Evolutionary conservation across 768 basidiomycete species (phyloP), one percentile per base, ranked within the genome.

Genomic region (Trametes gibbosa): DNA sequence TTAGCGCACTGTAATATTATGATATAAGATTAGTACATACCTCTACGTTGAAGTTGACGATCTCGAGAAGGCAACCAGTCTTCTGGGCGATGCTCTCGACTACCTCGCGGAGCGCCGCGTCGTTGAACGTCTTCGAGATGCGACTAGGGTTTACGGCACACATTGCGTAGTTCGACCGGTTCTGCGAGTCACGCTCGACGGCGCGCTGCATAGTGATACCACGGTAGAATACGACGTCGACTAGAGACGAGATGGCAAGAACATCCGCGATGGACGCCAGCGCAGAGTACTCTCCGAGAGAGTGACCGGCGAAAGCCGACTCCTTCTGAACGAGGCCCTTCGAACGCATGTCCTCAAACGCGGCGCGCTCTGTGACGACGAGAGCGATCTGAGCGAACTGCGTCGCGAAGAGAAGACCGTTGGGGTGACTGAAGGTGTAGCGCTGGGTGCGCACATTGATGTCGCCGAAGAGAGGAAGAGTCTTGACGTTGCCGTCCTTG

Each of bases 161-260:
- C 97, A 99, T 98, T 9, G 94, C 95, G 67, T 98, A 99, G 71
- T 95, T 94, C 24, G 93, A 96, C 37, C 97, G 85, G 68, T 95
- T 95, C 57, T 90, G 79, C 1, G 88, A 79, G 70, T 99, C 97
- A 32, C 97, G 92, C 74, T 97, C 94, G 58, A 99, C 97, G 25
- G 97, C 97, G 23, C 97, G 93, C 70, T 98, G 97, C 97, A 98
- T 99, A 35, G 97, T 99, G 70, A 99, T 95, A 66, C 97, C 97
- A 72, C 97, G 93, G 75, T 98, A 99, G 82, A 99, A 99, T 25
- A 99, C 96, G 68, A 99, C 92, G 65, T 99, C 97, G 68, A 95
- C 93, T 48, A 98, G 86, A 2, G 93, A 86, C 19, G 96, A 93
- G 66, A 98, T 93, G 47, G 93, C 91, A 35, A 98, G 84, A 53